Evolutionary conservation across 257 asterid species (phyloP), one percentile per base, ranked within the genome.

Genomic region (Capsicum pubescens): DNA sequence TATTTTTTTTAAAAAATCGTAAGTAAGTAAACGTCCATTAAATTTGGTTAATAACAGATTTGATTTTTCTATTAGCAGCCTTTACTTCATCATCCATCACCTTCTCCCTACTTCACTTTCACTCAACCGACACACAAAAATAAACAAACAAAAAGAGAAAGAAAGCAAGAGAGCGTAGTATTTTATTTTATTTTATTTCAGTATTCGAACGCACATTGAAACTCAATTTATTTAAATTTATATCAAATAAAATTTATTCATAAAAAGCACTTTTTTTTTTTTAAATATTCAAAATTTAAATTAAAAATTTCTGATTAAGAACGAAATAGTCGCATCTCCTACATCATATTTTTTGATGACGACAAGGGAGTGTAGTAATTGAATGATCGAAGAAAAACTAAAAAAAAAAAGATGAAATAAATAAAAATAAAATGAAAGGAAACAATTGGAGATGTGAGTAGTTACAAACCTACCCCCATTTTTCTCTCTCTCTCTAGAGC

Each of bases 401-500:
- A 48, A 48, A 19, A 6, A 66, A 21, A 17, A 36, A 9, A 3
- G 36, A 44, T 44, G 48, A 7, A 16, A 16, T 69, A 39, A 64
- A 39, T 39, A 39, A 52, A 64, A 52, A 64, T 16, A 69, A 70
- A 70, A 46, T 72, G 32, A 26, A 26, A 26, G 42, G 60, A 74
- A 74, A 74, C 21, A 74, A 74, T 74, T 74, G 80, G 59, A 74
- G 44, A 74, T 50, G 42, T 72, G 60, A 74, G 50, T 67, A 35
- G 32, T 26, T 26, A 78, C 61, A 35, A 78, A 78, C 13, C 67
- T 26, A 32, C 12, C 60, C 64, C 82, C 82, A 26, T 54, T 59
- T 80, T 19, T 3, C 8, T 9, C 9, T 80, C 74, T 81, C 76
- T 61, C 84, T 50, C 54, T n/a, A 44, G 46, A 21, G 61, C 77